phyloP scores from a whole-genome alignment of 495 filamentous ascomycete species.

The Tuber aestivum region DNA sequence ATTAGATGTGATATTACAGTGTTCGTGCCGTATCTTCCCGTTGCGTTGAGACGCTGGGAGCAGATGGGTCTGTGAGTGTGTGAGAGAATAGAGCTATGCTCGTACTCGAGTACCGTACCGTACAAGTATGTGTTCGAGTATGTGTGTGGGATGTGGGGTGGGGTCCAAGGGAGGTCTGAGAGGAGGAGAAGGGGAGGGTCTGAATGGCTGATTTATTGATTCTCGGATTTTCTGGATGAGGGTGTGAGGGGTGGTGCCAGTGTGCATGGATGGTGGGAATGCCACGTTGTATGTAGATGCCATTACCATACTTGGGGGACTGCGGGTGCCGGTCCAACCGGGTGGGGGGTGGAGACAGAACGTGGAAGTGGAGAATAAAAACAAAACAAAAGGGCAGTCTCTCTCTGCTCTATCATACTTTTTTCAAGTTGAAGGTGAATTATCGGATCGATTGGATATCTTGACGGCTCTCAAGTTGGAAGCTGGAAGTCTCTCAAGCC shows the following conservation, averaged over 20 bases:
- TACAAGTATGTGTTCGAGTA: no score
- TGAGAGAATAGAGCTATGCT: not conserved
- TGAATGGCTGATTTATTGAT: not conserved
- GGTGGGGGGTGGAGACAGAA: not conserved
- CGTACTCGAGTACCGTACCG: not conserved
- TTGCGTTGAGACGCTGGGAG: not conserved
- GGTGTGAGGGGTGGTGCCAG: not conserved
- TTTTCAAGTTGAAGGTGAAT: not conserved
- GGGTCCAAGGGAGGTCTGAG: not conserved
- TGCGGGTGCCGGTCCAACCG: not conserved
- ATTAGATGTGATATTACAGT: not conserved
- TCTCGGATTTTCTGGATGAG: not conserved
- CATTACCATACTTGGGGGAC: not conserved
- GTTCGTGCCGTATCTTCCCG: not conserved
- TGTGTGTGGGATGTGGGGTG: not conserved
- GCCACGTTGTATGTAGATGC: conserved; percentile 1
- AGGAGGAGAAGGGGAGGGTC: not conserved
- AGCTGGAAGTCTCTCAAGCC: not conserved
- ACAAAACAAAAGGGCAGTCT: not conserved
- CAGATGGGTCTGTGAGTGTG: not conserved
- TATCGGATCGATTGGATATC: not conserved
- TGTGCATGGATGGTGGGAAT: not conserved
- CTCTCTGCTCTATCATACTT: not conserved
- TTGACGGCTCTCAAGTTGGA: not conserved
- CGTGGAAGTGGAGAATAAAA: not conserved